A percentile compares a stretch with the other conserved stretches of the same genome.
phyloP scores from a whole-genome alignment of 306 rosid species.

The Trifolium dubium region DNA sequence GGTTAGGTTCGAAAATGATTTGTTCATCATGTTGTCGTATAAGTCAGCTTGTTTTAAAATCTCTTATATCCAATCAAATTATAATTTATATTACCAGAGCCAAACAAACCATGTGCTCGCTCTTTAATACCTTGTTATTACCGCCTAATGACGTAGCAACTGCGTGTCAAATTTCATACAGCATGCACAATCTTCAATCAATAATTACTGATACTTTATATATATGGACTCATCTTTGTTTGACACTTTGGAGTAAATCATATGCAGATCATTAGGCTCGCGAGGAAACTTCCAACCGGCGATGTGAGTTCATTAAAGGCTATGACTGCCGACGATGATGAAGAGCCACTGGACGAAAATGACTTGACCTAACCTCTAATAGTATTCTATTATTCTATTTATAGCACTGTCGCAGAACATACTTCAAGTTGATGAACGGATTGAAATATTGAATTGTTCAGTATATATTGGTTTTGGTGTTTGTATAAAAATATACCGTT shows the following conservation, averaged over 20 bases:
- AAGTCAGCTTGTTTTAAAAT: background rate
- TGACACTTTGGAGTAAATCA: slow-evolving; percentile 34
- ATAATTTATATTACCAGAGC: no score
- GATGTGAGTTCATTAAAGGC: slow-evolving; percentile 69
- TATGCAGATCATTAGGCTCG: slow-evolving; percentile 83
- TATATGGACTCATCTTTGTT: slow-evolving; percentile 11
- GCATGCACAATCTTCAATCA: background rate
- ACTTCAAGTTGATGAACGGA: slow-evolving; percentile 18
- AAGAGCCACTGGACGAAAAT: slow-evolving; percentile 75
- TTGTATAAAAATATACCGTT: slow-evolving; percentile 29
- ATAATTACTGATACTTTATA: background rate
- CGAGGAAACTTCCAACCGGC: slow-evolving; percentile 89
- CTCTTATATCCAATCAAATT: background rate
- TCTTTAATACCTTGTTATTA: slow-evolving; percentile 11
- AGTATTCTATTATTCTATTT: background rate
- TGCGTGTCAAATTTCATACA: slow-evolving; percentile 4
- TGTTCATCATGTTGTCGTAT: background rate
- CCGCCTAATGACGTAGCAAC: slow-evolving; percentile 7
- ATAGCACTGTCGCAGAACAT: slow-evolving; percentile 26
- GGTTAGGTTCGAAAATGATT: background rate
- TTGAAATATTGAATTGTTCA: slow-evolving; percentile 34
- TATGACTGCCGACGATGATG: slow-evolving; percentile 51
- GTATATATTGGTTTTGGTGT: slow-evolving; percentile 33
- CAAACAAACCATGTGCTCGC: background rate
- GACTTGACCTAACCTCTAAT: slow-evolving; percentile 67